A percentile compares a stretch with the other conserved stretches of the same genome.
These are phyloP conservation scores for Schizosaccharomyces lindneri DNA, from an alignment of 805 yeast species.

Conservation along the genomic window DNA sequence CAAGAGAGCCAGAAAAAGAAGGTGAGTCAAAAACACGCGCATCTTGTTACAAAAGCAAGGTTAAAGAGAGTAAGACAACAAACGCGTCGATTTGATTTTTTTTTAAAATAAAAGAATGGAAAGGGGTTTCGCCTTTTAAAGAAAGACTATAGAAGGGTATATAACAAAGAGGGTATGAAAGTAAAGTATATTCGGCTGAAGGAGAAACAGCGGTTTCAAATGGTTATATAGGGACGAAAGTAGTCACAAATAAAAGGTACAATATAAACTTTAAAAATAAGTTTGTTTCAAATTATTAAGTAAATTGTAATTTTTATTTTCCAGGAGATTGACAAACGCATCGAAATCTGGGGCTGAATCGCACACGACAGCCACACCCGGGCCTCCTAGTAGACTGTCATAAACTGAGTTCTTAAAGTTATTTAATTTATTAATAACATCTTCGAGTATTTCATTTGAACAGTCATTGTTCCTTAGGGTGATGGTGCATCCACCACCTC, in stretches of 20 bases:
- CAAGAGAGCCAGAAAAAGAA: not conserved
- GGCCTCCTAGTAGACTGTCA: slow-evolving; percentile 67
- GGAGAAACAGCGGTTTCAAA: too few relatives aligned
- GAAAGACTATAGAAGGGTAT: too few relatives aligned
- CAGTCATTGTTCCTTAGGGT: slow-evolving; percentile 35
- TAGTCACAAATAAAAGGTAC: too few relatives aligned
- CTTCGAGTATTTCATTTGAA: slow-evolving; percentile 15
- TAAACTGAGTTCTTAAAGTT: slow-evolving; percentile 45
- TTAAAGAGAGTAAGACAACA: not conserved
- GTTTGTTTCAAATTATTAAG: not conserved
- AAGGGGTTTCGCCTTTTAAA: too few relatives aligned
- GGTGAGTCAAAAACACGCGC: not conserved
- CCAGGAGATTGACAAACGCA: not conserved
- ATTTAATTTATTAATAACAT: slow-evolving; percentile 15
- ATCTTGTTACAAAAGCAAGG: not conserved
- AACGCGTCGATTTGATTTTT: too few relatives aligned
- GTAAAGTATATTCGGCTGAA: too few relatives aligned
- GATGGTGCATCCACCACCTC: slow-evolving; percentile 97
- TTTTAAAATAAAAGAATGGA: too few relatives aligned
- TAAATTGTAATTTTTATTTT: not conserved
- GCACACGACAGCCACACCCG: slow-evolving; percentile 35
- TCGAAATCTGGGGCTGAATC: not conserved
- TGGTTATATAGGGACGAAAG: too few relatives aligned
- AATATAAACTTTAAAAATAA: not conserved
- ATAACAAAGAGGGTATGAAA: too few relatives aligned